Percentiles rank a stretch among this genome's conserved stretches.
Evolutionary conservation across 306 rosid genomes (phyloP).

Genomic region (Cyclanthera cordifolia): DNA sequence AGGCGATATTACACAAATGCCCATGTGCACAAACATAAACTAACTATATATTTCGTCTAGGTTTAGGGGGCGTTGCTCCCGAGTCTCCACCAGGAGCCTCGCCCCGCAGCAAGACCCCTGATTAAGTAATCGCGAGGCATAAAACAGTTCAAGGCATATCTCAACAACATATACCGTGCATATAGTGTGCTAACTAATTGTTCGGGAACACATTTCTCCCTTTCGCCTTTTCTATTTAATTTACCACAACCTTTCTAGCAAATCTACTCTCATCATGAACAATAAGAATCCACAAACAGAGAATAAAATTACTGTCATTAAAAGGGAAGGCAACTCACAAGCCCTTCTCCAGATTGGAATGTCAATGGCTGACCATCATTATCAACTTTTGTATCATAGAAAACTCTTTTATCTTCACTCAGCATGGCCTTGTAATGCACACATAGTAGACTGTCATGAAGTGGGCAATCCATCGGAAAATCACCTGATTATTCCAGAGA

Average conservation of each 20-base stretch:
- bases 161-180: no score
- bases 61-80: no score
- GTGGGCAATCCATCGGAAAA: slow-evolving; percentile 98
- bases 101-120: no score
- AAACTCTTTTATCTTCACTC: slow-evolving; percentile 47
- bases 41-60: no score
- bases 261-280: neutral
- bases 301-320: slow-evolving; percentile 10
- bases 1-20: no score
- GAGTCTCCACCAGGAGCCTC: no score
- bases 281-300: neutral
- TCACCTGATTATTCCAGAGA: slow-evolving; percentile 51
- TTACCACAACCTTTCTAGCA: neutral
- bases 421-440: slow-evolving; percentile 89
- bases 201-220: neutral
- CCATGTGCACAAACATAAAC: no score
- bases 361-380: slow-evolving; percentile 81
- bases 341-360: slow-evolving; percentile 95
- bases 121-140: no score
- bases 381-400: slow-evolving; percentile 72
- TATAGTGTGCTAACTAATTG: neutral
- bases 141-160: no score
- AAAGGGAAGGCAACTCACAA: slow-evolving; percentile 49
- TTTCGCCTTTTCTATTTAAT: neutral
- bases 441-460: slow-evolving; percentile 78